Evolutionary conservation across 2,329 filamentous ascomycete species (phyloP).

Genomic region (Epichloe glyceriae): DNA sequence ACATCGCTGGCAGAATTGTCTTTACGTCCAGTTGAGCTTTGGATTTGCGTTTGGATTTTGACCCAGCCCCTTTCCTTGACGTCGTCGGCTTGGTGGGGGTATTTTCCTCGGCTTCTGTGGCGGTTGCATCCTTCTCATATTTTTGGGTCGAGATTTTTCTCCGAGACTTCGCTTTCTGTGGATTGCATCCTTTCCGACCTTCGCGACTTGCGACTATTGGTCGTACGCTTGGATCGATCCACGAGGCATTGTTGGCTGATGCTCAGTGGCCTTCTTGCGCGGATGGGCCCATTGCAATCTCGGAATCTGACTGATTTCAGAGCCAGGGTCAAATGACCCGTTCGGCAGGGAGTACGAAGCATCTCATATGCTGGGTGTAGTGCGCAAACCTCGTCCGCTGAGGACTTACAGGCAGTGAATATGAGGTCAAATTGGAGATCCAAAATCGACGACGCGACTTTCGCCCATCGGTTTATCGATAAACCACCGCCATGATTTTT

Average conservation of each 20-base stretch:
- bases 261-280: background rate
- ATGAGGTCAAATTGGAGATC: background rate
- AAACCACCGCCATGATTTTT: background rate
- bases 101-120: background rate
- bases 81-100: background rate
- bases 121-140: slow-evolving; percentile 1
- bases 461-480: background rate
- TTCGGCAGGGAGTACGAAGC: slow-evolving; percentile 16
- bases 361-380: slow-evolving; percentile 11
- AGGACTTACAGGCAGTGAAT: background rate
- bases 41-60: slow-evolving; percentile 5
- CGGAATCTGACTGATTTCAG: background rate
- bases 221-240: background rate
- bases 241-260: background rate
- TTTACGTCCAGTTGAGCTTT: slow-evolving; percentile 14
- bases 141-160: slow-evolving; percentile 1
- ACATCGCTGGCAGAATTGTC: slow-evolving; percentile 13
- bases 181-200: slow-evolving; percentile 9
- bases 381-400: background rate
- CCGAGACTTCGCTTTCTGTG: background rate
- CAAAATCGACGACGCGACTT: background rate
- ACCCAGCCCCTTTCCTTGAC: background rate
- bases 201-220: background rate
- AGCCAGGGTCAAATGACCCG: slow-evolving; percentile 8
- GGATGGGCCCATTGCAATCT: background rate